Conservation (phyloP, 2,329 filamentous ascomycete species). For the Diplodia scrobiculata region DNA sequence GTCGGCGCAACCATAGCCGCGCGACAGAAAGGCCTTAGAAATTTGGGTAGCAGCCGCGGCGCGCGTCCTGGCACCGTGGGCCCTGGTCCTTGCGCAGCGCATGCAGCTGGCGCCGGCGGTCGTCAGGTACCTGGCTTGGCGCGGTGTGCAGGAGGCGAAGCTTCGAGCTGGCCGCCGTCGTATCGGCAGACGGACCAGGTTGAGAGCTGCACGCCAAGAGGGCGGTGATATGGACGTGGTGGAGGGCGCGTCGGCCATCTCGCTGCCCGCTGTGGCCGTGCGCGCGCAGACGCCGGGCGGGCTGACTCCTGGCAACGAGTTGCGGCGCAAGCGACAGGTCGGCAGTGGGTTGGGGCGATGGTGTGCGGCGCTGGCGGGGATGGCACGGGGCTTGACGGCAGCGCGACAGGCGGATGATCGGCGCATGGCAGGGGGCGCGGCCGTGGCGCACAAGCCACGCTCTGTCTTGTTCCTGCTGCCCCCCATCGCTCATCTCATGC, state of each 20-base stretch:
- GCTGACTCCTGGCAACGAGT: slow-evolving; percentile 5
- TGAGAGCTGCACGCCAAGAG: slow-evolving; percentile 9
- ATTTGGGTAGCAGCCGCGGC: slow-evolving; percentile 1
- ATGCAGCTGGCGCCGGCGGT: slow-evolving; percentile 8
- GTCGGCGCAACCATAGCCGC: neutral
- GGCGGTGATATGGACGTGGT: neutral
- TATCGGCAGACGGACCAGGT: slow-evolving; percentile 16
- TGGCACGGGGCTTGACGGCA: slow-evolving; percentile 3
- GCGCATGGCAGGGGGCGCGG: neutral
- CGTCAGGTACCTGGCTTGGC: slow-evolving; percentile 28
- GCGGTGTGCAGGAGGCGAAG: slow-evolving; percentile 15
- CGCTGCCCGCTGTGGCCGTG: slow-evolving; percentile 1
- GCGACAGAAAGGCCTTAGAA: slow-evolving; percentile 8
- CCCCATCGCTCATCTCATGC: neutral
- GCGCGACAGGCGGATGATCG: slow-evolving; percentile 10
- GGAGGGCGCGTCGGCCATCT: slow-evolving; percentile 3
- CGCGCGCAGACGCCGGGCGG: neutral
- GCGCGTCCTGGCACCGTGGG: slow-evolving; percentile 10
- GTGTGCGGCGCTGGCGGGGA: neutral
- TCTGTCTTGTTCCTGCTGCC: slow-evolving; percentile 16
- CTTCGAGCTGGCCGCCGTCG: slow-evolving; percentile 11
- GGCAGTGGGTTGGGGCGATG: neutral
- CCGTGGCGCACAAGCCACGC: neutral
- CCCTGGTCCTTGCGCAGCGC: slow-evolving; percentile 20
- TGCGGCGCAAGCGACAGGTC: neutral